These are phyloP conservation scores for Strobilomyces confusus DNA, from an alignment of 768 basidiomycete species.

Conservation along the genomic window DNA sequence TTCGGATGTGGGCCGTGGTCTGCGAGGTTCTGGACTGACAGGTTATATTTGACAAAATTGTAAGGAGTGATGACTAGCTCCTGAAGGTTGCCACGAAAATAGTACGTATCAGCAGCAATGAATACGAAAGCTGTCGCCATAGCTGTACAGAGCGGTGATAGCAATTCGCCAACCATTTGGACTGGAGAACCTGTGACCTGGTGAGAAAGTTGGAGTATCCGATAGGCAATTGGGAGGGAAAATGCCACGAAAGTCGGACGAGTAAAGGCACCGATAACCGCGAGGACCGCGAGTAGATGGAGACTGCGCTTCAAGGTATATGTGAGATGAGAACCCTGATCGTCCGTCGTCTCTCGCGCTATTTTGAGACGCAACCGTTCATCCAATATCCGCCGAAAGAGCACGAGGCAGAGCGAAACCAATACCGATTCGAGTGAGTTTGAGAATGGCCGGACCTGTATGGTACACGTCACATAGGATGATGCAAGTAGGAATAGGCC, in stretches of 20 bases:
- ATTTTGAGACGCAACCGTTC: not conserved
- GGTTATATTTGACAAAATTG: conserved; percentile 37
- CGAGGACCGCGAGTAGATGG: conserved; percentile 25
- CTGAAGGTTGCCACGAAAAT: conserved; percentile 27
- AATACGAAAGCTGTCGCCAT: conserved; percentile 11
- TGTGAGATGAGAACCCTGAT: not conserved
- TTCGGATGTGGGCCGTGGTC: conserved; percentile 39
- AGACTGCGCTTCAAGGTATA: conserved; percentile 14
- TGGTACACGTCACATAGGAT: conserved; percentile 35
- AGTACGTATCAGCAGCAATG: conserved; percentile 30
- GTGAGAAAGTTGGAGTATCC: conserved; percentile 18
- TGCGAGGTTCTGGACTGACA: conserved; percentile 34
- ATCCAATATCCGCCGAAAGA: conserved; percentile 19
- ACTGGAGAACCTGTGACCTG: conserved; percentile 8
- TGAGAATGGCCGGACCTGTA: conserved; percentile 39
- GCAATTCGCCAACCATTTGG: conserved; percentile 6
- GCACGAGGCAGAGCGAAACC: conserved; percentile 28
- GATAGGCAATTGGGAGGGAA: conserved; percentile 29
- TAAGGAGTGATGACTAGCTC: conserved; percentile 31
- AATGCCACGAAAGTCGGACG: conserved; percentile 36
- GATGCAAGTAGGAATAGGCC: conserved; percentile 31
- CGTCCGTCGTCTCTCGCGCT: not conserved
- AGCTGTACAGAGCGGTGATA: conserved; percentile 23
- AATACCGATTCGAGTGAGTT: conserved; percentile 35
- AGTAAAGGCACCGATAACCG: conserved; percentile 31